A percentile compares a stretch with the other conserved stretches of the same genome.
Evolutionary conservation across 176 grass and related monocot species (phyloP).

Genomic region (Paspalum notatum): DNA sequence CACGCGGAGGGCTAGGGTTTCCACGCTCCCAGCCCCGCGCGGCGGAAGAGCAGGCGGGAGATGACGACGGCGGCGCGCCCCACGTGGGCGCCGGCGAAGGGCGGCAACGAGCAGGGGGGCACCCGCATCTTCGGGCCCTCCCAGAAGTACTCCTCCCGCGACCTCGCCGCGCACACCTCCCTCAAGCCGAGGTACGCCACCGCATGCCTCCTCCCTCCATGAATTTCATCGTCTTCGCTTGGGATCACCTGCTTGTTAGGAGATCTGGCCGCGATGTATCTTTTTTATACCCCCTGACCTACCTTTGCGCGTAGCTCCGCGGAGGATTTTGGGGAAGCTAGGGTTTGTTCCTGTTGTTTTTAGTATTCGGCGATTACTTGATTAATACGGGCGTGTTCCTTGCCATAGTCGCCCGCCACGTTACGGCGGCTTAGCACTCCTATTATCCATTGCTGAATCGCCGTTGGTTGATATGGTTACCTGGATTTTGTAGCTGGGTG

Average conservation of each 20-base stretch:
- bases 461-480: no score
- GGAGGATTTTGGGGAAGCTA: neutral
- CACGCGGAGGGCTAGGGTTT: slow-evolving; percentile 33
- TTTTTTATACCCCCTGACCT: neutral
- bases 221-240: neutral
- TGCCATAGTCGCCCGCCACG: no score
- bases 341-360: neutral
- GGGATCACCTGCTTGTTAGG: neutral
- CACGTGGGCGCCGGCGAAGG: slow-evolving; percentile 98
- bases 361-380: no score
- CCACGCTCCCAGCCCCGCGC: neutral
- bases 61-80: slow-evolving; percentile 97
- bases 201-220: neutral
- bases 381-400: no score
- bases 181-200: slow-evolving; percentile 83
- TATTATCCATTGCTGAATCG: no score
- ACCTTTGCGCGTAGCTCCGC: neutral
- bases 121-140: slow-evolving; percentile 95
- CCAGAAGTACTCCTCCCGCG: slow-evolving; percentile 83
- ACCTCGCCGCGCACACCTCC: slow-evolving; percentile 86
- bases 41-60: neutral
- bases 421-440: no score
- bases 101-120: slow-evolving; percentile 94
- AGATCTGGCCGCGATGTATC: neutral
- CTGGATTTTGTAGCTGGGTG: no score